These are phyloP conservation scores for Hortiboletus rubellus DNA, from an alignment of 1,284 basidiomycete genomes.

Conservation along the genomic window DNA sequence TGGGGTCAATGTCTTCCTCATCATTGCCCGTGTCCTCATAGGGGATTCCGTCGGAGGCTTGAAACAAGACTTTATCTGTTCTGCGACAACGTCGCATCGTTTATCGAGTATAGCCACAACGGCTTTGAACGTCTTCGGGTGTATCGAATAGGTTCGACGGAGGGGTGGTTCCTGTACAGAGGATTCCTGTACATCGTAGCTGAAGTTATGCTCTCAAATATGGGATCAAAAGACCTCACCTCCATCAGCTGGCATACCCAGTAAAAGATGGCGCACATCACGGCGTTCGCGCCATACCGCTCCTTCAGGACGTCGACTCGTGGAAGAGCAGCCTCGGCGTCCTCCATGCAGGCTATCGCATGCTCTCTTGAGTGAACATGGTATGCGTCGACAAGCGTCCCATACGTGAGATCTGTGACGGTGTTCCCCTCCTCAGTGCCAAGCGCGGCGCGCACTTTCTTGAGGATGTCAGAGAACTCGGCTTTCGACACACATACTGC, in stretches of 20 bases:
- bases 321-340: constrained; percentile 24
- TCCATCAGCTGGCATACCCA: constrained; percentile 37
- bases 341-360: constrained; percentile 31
- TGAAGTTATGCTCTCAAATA: background rate
- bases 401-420: constrained; percentile 19
- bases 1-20: background rate
- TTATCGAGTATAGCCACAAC: constrained; percentile 24
- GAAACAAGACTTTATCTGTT: constrained; percentile 23
- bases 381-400: constrained; percentile 23
- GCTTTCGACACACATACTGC: constrained; percentile 25
- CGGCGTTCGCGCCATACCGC: constrained; percentile 14
- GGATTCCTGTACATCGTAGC: constrained; percentile 15
- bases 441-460: constrained; percentile 24
- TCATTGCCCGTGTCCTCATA: background rate
- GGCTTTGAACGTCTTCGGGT: constrained; percentile 19
- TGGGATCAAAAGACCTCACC: constrained; percentile 8
- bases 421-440: background rate
- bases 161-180: constrained; percentile 23
- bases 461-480: constrained; percentile 27
- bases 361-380: constrained; percentile 8
- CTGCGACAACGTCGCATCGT: constrained; percentile 28
- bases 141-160: constrained; percentile 19
- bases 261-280: constrained; percentile 33
- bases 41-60: constrained; percentile 25
- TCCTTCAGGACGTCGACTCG: constrained; percentile 17